Conservation (phyloP, 495 filamentous ascomycete species). For the Podospora comata region DNA sequence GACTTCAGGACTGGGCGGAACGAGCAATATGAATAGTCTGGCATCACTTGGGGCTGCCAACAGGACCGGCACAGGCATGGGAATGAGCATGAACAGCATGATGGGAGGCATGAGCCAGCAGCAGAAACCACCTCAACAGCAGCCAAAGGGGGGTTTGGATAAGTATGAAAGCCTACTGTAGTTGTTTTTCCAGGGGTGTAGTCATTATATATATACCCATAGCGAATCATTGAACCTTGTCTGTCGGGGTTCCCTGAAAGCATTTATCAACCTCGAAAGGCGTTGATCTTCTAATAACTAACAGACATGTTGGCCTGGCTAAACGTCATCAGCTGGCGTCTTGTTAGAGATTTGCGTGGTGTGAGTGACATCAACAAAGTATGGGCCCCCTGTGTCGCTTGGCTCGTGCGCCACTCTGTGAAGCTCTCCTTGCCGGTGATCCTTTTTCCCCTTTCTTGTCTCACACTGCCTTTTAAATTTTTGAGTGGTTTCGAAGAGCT, state of each 20-base stretch:
- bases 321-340: neutral
- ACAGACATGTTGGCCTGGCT: neutral
- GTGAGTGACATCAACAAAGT: conserved; percentile 1
- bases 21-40: conserved; percentile 16
- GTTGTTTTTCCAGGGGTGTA: conserved; percentile 14
- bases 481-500: neutral
- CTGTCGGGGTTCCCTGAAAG: neutral
- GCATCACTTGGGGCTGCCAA: conserved; percentile 9
- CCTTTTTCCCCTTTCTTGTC: neutral
- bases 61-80: conserved; percentile 20
- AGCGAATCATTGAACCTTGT: neutral
- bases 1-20: conserved; percentile 15
- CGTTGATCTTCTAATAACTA: too few relatives aligned
- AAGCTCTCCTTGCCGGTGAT: neutral
- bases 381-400: conserved; percentile 5
- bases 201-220: neutral
- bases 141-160: conserved; percentile 57
- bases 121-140: conserved; percentile 30
- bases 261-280: too few relatives aligned
- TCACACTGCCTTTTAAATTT: neutral
- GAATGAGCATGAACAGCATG: conserved; percentile 25
- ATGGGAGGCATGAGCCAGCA: conserved; percentile 28
- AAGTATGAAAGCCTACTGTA: conserved; percentile 78
- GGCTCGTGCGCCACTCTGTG: neutral
- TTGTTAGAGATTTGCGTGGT: neutral